Evolutionary conservation across 1,284 basidiomycete genomes (phyloP).

Genomic region (Cutaneotrichosporon sp.): DNA sequence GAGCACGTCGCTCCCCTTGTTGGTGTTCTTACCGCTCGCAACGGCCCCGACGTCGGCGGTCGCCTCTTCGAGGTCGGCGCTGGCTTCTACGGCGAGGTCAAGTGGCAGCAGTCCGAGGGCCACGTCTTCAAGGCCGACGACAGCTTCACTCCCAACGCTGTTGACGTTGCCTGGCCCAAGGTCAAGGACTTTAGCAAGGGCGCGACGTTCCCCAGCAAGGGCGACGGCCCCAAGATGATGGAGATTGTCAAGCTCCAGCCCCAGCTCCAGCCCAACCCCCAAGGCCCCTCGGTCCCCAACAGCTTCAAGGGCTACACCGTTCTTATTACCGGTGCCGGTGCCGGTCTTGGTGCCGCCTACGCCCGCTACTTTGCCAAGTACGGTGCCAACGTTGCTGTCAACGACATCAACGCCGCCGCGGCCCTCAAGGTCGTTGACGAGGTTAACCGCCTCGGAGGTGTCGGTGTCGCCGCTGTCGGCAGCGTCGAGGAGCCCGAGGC

Average conservation of each 20-base stretch:
- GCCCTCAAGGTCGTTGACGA: constrained; percentile 83
- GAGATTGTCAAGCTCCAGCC: constrained; percentile 21
- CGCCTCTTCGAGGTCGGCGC: constrained; percentile 92
- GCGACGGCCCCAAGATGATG: constrained; percentile 68
- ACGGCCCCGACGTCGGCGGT: constrained; percentile 74
- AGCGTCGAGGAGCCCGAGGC: constrained; percentile 84
- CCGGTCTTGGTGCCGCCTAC: constrained; percentile 88
- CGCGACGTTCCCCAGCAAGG: constrained; percentile 67
- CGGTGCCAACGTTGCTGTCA: constrained; percentile 94
- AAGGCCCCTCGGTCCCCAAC: constrained; percentile 62
- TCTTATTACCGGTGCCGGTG: constrained; percentile 90
- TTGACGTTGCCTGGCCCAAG: constrained; percentile 77
- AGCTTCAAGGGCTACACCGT: constrained; percentile 87
- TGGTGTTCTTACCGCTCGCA: constrained; percentile 58
- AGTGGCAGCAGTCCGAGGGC: constrained; percentile 87
- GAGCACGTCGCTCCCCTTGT: constrained; percentile 93
- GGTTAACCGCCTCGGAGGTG: constrained; percentile 83
- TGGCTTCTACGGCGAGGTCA: constrained; percentile 85
- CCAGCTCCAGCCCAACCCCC: constrained; percentile 20
- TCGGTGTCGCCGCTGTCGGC: constrained; percentile 79
- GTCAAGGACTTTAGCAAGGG: constrained; percentile 72
- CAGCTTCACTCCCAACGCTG: constrained; percentile 93
- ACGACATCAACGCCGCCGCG: constrained; percentile 85
- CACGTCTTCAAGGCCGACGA: constrained; percentile 83
- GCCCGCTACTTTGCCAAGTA: constrained; percentile 85